Base-by-base conservation (phyloP, 805 yeast genomes). In the Candida fluviatilis region DNA sequence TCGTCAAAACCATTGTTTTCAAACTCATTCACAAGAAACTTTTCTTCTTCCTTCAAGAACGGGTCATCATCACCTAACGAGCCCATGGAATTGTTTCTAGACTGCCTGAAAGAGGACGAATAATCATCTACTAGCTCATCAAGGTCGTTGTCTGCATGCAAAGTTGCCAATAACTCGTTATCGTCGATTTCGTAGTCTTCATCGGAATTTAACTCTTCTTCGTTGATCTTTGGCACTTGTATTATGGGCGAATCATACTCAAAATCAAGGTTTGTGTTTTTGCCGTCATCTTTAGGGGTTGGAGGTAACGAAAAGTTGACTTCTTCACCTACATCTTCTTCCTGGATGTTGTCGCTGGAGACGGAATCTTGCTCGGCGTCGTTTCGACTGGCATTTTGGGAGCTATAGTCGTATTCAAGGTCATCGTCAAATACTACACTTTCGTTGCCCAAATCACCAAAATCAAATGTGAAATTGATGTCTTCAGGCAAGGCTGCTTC, bases 141-240 rank as follows among this genome's bases (percentile, higher is more conserved):
- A 13, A 60, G 40, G 41, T 69, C 75, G 35, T 67, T 66, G 39
- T 70, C 76, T 1, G 71, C 75, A 45, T 70, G 73, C 24, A 70
- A 52, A 2, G 75, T 70, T 13, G 74, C 75, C 31, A 69, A 52
- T 23, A 69, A 51, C 42, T 66, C 75, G 43, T 69, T 67, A 45
- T 69, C 75, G 48, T 69, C 81, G 42, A 75, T 69, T 47, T 75
- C 81, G 48, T 81, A 80, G 50, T 80, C 90, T 8, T 78, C 87
- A 40, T 80, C 88, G 0, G 83, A 76, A 40, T 62, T 63, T 31
- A 66, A 48, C 34, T 67, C 75, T 18, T 64, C 67, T 18, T 74
- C 80, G 34, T 69, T 67, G 41, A 76, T 59, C 44, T 69, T 72
- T 12, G 81, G 82, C 3, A 75, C 81, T 41, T 63, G 73, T 40